phyloP scores from a whole-genome alignment of 2,329 filamentous ascomycete species.

The Lasiodiplodia theobromae region DNA sequence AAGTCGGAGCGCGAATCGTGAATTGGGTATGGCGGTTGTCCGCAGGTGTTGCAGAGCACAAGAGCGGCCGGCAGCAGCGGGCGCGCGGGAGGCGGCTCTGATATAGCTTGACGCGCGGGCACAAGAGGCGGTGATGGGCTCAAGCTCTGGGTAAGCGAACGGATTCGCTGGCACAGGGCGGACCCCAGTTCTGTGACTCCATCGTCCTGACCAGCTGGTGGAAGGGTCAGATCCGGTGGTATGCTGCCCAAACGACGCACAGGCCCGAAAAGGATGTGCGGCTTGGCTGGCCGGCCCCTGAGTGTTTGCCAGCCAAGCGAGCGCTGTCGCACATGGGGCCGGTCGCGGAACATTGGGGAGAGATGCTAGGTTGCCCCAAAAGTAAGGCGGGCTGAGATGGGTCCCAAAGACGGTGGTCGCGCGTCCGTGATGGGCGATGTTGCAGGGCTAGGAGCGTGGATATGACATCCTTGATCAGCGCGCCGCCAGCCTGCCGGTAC shows the following conservation, averaged over 20 bases:
- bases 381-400: constrained; percentile 29
- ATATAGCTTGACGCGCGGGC: constrained; percentile 28
- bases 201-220: constrained; percentile 26
- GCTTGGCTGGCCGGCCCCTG: too few species aligned
- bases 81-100: constrained; percentile 27
- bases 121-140: constrained; percentile 24
- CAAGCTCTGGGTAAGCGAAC: constrained; percentile 28
- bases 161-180: constrained; percentile 30
- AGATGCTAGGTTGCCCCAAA: constrained; percentile 28
- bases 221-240: constrained; percentile 29
- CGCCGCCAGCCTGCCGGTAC: constrained; percentile 26
- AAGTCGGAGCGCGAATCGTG: constrained; percentile 30
- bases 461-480: constrained; percentile 30
- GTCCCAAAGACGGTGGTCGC: constrained; percentile 26
- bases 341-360: constrained; percentile 28
- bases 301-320: constrained; percentile 29
- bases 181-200: constrained; percentile 28
- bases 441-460: constrained; percentile 25
- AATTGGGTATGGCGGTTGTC: constrained; percentile 22
- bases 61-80: constrained; percentile 28
- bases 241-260: constrained; percentile 30
- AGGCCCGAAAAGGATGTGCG: constrained; percentile 28
- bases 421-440: constrained; percentile 28
- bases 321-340: constrained; percentile 22
- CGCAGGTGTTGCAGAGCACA: constrained; percentile 26